These are phyloP conservation scores for Effrenium voratum DNA, from an alignment of 73 alveolate species.

Conservation along the genomic window DNA sequence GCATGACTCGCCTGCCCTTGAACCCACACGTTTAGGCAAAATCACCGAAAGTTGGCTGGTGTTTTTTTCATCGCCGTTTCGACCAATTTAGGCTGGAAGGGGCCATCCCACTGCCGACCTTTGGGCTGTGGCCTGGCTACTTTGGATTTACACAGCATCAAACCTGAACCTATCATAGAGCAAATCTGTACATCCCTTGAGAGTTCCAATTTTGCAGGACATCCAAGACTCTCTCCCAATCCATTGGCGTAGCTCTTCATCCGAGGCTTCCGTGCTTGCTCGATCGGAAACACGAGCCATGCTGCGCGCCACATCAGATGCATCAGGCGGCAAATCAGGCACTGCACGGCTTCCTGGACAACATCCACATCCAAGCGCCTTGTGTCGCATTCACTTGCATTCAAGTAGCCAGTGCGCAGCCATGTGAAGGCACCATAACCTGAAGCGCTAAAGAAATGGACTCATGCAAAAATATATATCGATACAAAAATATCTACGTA, in stretches of 20 bases:
- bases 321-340: conserved; percentile 3
- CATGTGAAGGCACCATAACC: conserved; percentile 33
- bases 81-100: no score
- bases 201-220: background rate
- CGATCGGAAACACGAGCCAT: conserved; percentile 22
- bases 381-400: background rate
- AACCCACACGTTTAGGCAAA: no score
- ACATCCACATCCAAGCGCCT: background rate
- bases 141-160: no score
- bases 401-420: conserved; percentile 47
- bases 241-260: background rate
- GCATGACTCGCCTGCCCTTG: no score
- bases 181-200: background rate
- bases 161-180: no score
- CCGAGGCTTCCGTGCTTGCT: conserved; percentile 5
- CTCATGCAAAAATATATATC: background rate
- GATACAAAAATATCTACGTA: background rate
- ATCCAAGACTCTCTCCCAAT: background rate
- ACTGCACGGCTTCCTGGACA: background rate
- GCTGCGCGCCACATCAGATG: conserved; percentile 31
- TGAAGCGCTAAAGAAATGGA: background rate
- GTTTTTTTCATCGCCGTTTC: no score
- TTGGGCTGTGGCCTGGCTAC: no score
- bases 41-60: no score
- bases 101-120: no score